Evolutionary conservation across 768 basidiomycete genomes (phyloP), one percentile per base, ranked within the genome.

Genomic region (Termitomyces sp.): DNA sequence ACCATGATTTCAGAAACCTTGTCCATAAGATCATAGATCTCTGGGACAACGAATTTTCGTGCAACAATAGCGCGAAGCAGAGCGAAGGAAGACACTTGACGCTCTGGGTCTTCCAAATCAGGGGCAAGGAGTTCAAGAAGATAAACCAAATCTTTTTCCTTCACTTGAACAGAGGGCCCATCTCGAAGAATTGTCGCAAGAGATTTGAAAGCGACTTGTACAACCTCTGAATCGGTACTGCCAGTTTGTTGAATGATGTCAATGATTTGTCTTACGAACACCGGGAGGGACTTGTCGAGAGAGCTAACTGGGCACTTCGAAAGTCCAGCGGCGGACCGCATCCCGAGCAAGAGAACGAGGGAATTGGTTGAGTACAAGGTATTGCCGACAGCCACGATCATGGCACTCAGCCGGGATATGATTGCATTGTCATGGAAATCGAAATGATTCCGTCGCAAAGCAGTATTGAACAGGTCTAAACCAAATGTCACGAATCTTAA

Each of bases 1-100:
- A 99, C 92, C 80, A 97, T 86, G 63, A 96, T 84, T 62, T 93
- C 88, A 3, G 93, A 86, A 21, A 98, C 86, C 57, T 86, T 86
- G 58, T 92, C 92, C 95, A 99, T 98, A 35, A 95, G 73, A 69
- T 98, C 95, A 73, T 99, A 99, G 50, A 99, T 89, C 71, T 98
- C 97, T 0, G 92, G 92, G 0, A 96, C 92, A 32, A 98, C 86
- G 60, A 98, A 90, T 67, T 91, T 92, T 32, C 95, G 85, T 5
- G 88, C 82, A 16, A 98, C 86, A 62, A 98, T 93, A 25, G 95
- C 90, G 10, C 93, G 88, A 16, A 99, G 82, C 63, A 98, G 82
- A 1, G 89, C 75, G 69, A 99, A 98, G 8, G 92, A 89, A 9
- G 92, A 81, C 4, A 82, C 83, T 71, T 99, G 97, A 6, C 93